A percentile compares a stretch with the other conserved stretches of the same genome.
Evolutionary conservation across 1,284 basidiomycete species (phyloP).

Genomic region (Ustilago crameri): DNA sequence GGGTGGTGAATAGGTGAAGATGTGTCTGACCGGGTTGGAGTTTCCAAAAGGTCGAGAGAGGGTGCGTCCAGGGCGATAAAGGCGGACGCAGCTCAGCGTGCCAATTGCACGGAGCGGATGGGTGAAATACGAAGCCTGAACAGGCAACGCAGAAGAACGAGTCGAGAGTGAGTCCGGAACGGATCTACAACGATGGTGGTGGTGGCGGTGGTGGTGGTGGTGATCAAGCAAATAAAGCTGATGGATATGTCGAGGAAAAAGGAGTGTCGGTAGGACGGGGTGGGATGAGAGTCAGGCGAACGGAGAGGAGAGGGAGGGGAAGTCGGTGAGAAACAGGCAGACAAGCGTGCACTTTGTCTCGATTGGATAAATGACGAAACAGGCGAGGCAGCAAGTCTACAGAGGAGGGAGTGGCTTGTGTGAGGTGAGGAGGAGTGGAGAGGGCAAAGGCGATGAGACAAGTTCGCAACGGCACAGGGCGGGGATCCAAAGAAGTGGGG

Average conservation of each 20-base stretch:
- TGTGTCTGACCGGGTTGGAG: background rate
- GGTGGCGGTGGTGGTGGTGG: slow-evolving; percentile 9
- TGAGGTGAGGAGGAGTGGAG: slow-evolving; percentile 1
- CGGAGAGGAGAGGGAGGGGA: background rate
- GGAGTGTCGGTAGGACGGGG: background rate
- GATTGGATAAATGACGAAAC: background rate
- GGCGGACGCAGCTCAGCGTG: slow-evolving; percentile 10
- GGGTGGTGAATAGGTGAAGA: background rate
- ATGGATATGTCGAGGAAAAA: background rate
- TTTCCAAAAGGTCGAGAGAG: background rate
- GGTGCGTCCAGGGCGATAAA: background rate
- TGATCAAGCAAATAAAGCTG: background rate
- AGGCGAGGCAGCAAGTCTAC: background rate
- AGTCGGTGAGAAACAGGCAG: background rate
- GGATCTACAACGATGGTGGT: slow-evolving; percentile 5
- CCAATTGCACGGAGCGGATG: slow-evolving; percentile 27
- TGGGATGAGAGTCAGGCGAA: background rate
- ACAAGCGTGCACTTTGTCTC: background rate
- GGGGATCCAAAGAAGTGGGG: slow-evolving; percentile 10
- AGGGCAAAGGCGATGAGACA: background rate
- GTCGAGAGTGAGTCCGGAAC: background rate
- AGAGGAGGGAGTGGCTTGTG: background rate
- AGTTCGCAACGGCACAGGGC: no score
- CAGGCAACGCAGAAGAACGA: slow-evolving; percentile 3
- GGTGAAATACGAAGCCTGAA: slow-evolving; percentile 5